A percentile compares a stretch with the other conserved stretches of the same genome.
Conservation (phyloP, 257 asterid species). For the Przewalskia tangutica region DNA sequence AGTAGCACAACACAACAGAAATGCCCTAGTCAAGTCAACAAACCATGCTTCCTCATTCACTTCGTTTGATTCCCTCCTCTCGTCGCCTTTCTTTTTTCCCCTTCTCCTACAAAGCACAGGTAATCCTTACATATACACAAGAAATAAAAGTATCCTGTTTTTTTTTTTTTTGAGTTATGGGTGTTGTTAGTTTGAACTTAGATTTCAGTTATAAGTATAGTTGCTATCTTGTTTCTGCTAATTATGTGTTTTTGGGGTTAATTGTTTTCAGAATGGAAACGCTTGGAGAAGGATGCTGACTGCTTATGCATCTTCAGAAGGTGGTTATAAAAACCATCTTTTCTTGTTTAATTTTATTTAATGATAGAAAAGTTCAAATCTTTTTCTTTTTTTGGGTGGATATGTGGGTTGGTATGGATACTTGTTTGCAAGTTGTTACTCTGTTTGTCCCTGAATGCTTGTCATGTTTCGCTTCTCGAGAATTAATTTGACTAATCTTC, state of each 20-base stretch:
- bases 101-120: constrained; percentile 29
- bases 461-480: too few species aligned
- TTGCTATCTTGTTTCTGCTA: not conserved
- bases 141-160: not conserved
- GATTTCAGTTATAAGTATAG: not conserved
- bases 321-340: constrained; percentile 15
- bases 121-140: not conserved
- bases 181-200: not conserved
- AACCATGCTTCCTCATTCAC: constrained; percentile 19
- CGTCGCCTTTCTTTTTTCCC: constrained; percentile 20
- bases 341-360: constrained; percentile 4
- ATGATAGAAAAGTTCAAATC: not conserved
- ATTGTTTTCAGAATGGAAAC: constrained; percentile 29
- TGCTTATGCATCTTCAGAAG: constrained; percentile 33
- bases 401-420: not conserved
- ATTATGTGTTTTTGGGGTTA: not conserved
- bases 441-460: too few species aligned
- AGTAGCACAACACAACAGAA: not conserved
- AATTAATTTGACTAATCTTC: too few species aligned
- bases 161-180: not conserved
- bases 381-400: not conserved
- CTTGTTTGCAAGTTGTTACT: not conserved
- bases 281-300: constrained; percentile 33
- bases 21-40: not conserved
- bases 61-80: constrained; percentile 11